Evolutionary conservation across 2,329 filamentous ascomycete species (phyloP).

Genomic region (Neopestalotiopsis rosae): DNA sequence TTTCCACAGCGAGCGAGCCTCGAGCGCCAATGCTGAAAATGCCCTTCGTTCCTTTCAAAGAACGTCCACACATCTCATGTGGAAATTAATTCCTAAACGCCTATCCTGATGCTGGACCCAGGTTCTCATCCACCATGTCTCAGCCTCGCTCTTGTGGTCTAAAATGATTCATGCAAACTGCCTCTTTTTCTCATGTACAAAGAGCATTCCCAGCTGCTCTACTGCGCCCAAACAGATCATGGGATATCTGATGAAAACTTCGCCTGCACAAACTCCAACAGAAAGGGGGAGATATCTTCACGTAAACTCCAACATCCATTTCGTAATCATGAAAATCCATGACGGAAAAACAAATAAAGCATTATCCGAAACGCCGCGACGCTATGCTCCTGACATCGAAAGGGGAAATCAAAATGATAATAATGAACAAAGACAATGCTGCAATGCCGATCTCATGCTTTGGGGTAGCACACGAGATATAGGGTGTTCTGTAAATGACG

Average conservation of each 20-base stretch:
- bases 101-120: slow-evolving; percentile 17
- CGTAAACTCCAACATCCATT: slow-evolving; percentile 3
- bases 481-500: not conserved
- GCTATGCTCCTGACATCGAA: slow-evolving; percentile 39
- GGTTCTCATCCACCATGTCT: slow-evolving; percentile 4
- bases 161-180: slow-evolving; percentile 5
- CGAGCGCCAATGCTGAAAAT: slow-evolving; percentile 13
- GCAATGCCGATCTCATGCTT: slow-evolving; percentile 24
- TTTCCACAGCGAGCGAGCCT: slow-evolving; percentile 8
- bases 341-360: slow-evolving; percentile 5
- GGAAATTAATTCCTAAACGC: slow-evolving; percentile 15
- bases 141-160: slow-evolving; percentile 16
- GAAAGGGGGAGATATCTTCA: slow-evolving; percentile 20
- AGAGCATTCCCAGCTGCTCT: slow-evolving; percentile 6
- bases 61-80: not conserved
- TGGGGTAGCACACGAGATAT: not conserved
- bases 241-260: not conserved
- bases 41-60: not conserved
- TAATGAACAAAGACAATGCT: slow-evolving; percentile 27
- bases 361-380: slow-evolving; percentile 34
- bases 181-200: slow-evolving; percentile 9
- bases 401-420: slow-evolving; percentile 15
- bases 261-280: not conserved
- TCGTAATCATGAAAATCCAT: slow-evolving; percentile 9
- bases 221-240: slow-evolving; percentile 2